phyloP scores from a whole-genome alignment of 768 basidiomycete genomes.

The Butyriboletus loyo region DNA sequence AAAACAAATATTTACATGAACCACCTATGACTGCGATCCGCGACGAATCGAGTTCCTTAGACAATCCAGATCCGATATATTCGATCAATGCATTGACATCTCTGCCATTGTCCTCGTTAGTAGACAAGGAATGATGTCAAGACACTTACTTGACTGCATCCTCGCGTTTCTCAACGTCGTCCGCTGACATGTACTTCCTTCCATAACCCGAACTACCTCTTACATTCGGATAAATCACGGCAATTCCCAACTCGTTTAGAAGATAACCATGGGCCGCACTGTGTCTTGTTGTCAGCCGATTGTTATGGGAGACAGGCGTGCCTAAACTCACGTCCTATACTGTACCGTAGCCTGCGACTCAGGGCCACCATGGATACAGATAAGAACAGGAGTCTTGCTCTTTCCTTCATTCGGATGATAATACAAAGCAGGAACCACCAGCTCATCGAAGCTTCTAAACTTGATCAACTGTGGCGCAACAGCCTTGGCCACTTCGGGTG shows the following conservation, averaged over 20 bases:
- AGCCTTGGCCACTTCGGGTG: constrained; percentile 25
- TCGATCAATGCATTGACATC: constrained; percentile 40
- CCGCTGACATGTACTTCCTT: constrained; percentile 36
- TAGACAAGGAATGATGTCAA: background rate
- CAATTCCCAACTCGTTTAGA: constrained; percentile 40
- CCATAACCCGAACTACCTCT: constrained; percentile 43
- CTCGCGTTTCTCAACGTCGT: constrained; percentile 43
- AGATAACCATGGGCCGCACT: constrained; percentile 39
- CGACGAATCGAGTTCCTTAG: constrained; percentile 32
- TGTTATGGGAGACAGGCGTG: background rate
- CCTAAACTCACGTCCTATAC: constrained; percentile 29
- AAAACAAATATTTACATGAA: constrained; percentile 31
- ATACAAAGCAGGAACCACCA: constrained; percentile 41
- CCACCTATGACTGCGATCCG: constrained; percentile 43
- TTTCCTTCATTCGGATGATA: constrained; percentile 35
- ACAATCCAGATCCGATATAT: constrained; percentile 32
- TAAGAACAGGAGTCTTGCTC: constrained; percentile 31
- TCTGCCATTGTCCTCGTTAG: constrained; percentile 15
- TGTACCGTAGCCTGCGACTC: constrained; percentile 35
- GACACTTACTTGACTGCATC: constrained; percentile 38
- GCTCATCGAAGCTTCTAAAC: constrained; percentile 41
- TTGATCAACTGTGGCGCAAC: constrained; percentile 33
- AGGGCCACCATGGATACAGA: constrained; percentile 42
- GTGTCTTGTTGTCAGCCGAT: constrained; percentile 4
- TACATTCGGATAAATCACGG: constrained; percentile 42